Conservation (phyloP, 768 basidiomycete species). For the Royoungia palumana region DNA sequence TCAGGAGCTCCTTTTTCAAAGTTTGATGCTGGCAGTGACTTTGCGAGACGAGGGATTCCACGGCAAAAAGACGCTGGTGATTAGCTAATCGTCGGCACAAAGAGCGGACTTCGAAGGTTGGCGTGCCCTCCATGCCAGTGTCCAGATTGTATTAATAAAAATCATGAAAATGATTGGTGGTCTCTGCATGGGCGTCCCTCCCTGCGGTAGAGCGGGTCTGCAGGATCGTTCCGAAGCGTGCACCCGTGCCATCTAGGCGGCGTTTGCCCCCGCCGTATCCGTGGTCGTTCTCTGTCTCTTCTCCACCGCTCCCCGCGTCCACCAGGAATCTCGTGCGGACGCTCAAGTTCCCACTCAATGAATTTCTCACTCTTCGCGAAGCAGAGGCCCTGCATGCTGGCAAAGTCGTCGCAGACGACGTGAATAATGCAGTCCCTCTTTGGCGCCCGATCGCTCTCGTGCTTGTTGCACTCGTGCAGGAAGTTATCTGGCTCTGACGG, state of each 20-base stretch:
- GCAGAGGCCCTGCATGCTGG: slow-evolving; percentile 46
- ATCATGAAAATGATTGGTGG: background rate
- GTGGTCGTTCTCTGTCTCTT: slow-evolving; percentile 43
- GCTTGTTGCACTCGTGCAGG: slow-evolving; percentile 52
- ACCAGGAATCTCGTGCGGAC: slow-evolving; percentile 13
- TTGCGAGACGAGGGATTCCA: slow-evolving; percentile 78
- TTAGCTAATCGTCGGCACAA: slow-evolving; percentile 1
- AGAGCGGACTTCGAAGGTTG: too few relatives aligned
- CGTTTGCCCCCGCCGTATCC: slow-evolving; percentile 44
- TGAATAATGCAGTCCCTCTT: slow-evolving; percentile 37
- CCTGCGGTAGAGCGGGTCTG: slow-evolving; percentile 14
- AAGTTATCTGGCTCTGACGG: slow-evolving; percentile 59
- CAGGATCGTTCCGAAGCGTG: slow-evolving; percentile 45
- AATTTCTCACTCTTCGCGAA: slow-evolving; percentile 51
- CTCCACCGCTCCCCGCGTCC: slow-evolving; percentile 24
- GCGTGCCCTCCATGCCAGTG: too few relatives aligned
- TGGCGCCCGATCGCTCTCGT: slow-evolving; percentile 63
- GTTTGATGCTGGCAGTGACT: slow-evolving; percentile 65
- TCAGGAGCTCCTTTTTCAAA: slow-evolving; percentile 73
- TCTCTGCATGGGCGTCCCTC: slow-evolving; percentile 13
- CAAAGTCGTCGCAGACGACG: background rate
- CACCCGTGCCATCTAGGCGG: slow-evolving; percentile 48
- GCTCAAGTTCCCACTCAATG: slow-evolving; percentile 30
- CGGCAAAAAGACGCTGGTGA: background rate
- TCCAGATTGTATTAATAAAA: background rate